Conservation (phyloP, 805 yeast genomes). For the Ogataea methanolica region DNA sequence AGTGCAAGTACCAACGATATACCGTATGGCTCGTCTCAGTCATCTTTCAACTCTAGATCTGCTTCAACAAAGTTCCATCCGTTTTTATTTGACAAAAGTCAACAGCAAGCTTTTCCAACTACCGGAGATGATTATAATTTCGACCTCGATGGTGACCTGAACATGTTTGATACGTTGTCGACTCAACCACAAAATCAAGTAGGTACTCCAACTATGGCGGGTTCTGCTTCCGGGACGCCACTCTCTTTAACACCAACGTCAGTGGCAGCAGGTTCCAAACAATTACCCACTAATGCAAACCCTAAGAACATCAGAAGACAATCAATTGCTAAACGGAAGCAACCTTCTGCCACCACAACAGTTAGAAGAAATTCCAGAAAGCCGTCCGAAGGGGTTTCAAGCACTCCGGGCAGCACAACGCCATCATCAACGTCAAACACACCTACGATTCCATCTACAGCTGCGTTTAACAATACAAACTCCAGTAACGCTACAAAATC, state of each 20-base stretch:
- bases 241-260: background rate
- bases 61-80: slow-evolving; percentile 10
- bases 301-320: slow-evolving; percentile 14
- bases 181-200: background rate
- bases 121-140: slow-evolving; percentile 16
- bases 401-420: background rate
- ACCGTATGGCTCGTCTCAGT: slow-evolving; percentile 20
- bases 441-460: slow-evolving; percentile 10
- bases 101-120: slow-evolving; percentile 5
- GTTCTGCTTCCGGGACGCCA: background rate
- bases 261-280: background rate
- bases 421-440: slow-evolving; percentile 8
- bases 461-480: background rate
- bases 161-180: slow-evolving; percentile 21
- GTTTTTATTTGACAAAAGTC: slow-evolving; percentile 9
- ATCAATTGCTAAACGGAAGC: slow-evolving; percentile 14
- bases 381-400: background rate
- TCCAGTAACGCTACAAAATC: background rate
- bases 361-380: background rate
- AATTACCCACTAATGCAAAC: background rate
- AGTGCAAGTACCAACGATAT: slow-evolving; percentile 5
- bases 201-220: background rate
- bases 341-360: background rate
- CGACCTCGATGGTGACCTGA: slow-evolving; percentile 27
- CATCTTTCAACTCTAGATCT: slow-evolving; percentile 15